These are phyloP conservation scores for Diplodia sapinea DNA, from an alignment of 2,329 filamentous ascomycete species.

Conservation along the genomic window DNA sequence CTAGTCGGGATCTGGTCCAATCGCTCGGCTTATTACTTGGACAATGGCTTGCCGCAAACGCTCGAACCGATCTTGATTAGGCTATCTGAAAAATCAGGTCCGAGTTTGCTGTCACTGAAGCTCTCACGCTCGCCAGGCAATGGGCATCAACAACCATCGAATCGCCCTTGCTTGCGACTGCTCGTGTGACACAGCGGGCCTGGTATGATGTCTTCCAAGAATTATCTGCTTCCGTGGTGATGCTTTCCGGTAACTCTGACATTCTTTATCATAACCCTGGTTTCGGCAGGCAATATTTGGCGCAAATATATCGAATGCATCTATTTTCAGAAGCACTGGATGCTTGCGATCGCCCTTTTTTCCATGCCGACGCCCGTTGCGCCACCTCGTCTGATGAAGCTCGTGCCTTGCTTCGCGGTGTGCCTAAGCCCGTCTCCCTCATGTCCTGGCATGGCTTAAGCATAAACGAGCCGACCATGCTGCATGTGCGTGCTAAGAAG, in stretches of 20 bases:
- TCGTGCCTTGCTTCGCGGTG: conserved; percentile 5
- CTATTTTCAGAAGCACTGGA: conserved; percentile 13
- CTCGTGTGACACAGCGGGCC: neutral
- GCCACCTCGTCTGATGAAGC: neutral
- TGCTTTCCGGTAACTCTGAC: neutral
- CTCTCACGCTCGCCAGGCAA: too few relatives aligned
- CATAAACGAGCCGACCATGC: neutral
- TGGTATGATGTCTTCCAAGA: neutral
- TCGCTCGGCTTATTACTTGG: too few relatives aligned
- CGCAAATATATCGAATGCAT: conserved; percentile 21
- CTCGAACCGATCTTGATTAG: too few relatives aligned
- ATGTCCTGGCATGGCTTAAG: neutral
- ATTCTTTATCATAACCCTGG: neutral
- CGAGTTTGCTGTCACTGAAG: too few relatives aligned
- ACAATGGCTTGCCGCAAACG: too few relatives aligned
- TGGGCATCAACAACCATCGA: neutral
- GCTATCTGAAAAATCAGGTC: too few relatives aligned
- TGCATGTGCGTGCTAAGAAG: too few relatives aligned
- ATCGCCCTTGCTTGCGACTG: conserved; percentile 1
- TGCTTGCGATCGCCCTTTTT: neutral
- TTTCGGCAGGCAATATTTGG: neutral
- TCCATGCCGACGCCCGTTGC: neutral
- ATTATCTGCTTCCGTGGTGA: neutral
- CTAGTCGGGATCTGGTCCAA: neutral
- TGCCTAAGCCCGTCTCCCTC: neutral